These are phyloP conservation scores for Geranium incanum DNA, from an alignment of 441 rosid species.

Conservation along the genomic window DNA sequence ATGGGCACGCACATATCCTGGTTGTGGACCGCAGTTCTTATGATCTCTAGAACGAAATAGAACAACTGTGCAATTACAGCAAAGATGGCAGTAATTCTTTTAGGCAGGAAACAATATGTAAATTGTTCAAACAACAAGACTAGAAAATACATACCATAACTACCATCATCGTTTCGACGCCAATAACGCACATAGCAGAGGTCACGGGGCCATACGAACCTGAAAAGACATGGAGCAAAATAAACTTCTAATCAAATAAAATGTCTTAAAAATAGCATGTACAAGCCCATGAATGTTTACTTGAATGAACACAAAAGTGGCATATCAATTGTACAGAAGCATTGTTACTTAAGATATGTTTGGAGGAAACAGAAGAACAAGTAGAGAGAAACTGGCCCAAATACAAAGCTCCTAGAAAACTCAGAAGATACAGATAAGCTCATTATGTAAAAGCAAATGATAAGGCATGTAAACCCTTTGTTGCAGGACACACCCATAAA, in stretches of 20 bases:
- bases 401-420: too few species aligned
- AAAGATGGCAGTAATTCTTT: background rate
- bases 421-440: too few species aligned
- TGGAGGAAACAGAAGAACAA: too few species aligned
- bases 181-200: constrained; percentile 98
- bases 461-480: too few species aligned
- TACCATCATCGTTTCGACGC: constrained; percentile 96
- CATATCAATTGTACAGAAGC: too few species aligned
- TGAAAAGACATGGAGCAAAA: constrained; percentile 26
- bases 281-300: too few species aligned
- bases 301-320: too few species aligned
- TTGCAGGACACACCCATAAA: background rate
- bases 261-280: background rate
- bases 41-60: constrained; percentile 98
- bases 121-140: constrained; percentile 16
- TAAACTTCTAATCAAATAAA: background rate
- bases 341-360: too few species aligned
- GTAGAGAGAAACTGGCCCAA: too few species aligned
- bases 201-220: constrained; percentile 98
- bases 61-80: constrained; percentile 50
- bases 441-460: too few species aligned
- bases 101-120: constrained; percentile 1
- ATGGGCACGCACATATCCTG: constrained; percentile 95
- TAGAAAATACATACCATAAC: constrained; percentile 57
- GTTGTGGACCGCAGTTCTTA: constrained; percentile 83